Evolutionary conservation across 805 yeast species (phyloP), one percentile per base, ranked within the genome.

Genomic region (Suhomyces xylopsoci): DNA sequence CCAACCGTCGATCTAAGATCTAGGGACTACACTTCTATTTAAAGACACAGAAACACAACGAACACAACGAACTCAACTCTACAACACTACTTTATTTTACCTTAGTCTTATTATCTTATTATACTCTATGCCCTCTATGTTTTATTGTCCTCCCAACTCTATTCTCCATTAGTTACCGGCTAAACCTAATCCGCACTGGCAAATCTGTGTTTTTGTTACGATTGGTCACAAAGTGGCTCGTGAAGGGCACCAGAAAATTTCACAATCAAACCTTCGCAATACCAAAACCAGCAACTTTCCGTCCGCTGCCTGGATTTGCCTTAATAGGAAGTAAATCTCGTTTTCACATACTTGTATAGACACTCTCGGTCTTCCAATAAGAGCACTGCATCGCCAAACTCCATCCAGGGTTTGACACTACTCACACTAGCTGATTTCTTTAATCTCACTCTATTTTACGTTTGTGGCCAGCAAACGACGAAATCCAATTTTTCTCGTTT

Each of bases 191-290:
- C 6, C 22, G 42, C 42, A 38, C 7, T 38, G 42, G 24, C 8
- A 38, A 17, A 38, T 17, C 9, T 19, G 22, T 15, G 8, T 15
- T 38, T 38, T 38, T 7, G 42, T 38, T 20, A 25, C 53, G 20
- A 45, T 54, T 15, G n/a, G 47, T 24, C 48, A 48, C 41, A 46
- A 48, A 28, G 41, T 45, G 24, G 32, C 49, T 38, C 24, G 52
- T 24, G 53, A 56, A 15, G 28, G 24, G 36, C 42, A 30, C 45
- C 25, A 26, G 38, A 43, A 49, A 49, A 49, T 17, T 49, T 49
- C 51, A 38, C 42, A n/a, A 20, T 25, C 41, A 12, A 30, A 12
- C 15, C 24, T 20, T 30, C 10, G 15, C 17, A 41, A 28, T 20
- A n/a, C 30, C 51, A 10, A 36, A 36, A 49, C 47, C 47, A 49